Evolutionary conservation across 306 rosid genomes (phyloP), one percentile per base, ranked within the genome.

Genomic region (Gillenia trifoliata): DNA sequence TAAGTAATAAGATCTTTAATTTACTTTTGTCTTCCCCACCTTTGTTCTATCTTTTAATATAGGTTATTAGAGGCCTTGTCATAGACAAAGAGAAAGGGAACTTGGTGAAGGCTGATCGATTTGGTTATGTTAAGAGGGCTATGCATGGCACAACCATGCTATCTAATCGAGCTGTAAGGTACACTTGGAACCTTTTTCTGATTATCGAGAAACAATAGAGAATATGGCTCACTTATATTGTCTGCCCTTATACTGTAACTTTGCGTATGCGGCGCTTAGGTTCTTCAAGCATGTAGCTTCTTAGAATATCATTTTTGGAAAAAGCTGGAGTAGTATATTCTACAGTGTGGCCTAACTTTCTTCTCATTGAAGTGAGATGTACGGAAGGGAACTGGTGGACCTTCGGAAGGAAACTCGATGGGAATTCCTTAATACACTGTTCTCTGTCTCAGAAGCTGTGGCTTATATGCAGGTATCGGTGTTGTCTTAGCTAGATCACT

Each of bases 51-150:
- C 23, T 22, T 76, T 52, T 72, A 56, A 33, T 12, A 28, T 81
- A 93, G 98, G 98, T 94, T 60, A 94, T 94, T 75, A 89, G 98
- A 82, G 98, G 98, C 78, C 98, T 94, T 62, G 98, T 94, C 74
- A 91, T 94, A 80, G 98, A 94, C 87, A 94, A 91, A 85, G 96
- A 89, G 83, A 91, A 80, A 71, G 98, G 98, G 59, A 94, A 94
- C 83, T 84, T 94, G 85, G 98, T 94, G 57, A 94, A 91, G 87
- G 88, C 98, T 74, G 98, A 94, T 80, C 93, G 98, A 62, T 94
- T 94, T 84, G 97, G 98, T 81, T 91, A 94, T 77, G 49, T 94
- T 30, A 87, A 91, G 81, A 90, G 98, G 85, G 98, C 96, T 68
- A 91, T 94, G 96, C 98, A 94, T 73, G 98, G 98, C 69, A 91